phyloP scores from a whole-genome alignment of 2,329 filamentous ascomycete genomes.

The Pseudogymnoascus sp. region DNA sequence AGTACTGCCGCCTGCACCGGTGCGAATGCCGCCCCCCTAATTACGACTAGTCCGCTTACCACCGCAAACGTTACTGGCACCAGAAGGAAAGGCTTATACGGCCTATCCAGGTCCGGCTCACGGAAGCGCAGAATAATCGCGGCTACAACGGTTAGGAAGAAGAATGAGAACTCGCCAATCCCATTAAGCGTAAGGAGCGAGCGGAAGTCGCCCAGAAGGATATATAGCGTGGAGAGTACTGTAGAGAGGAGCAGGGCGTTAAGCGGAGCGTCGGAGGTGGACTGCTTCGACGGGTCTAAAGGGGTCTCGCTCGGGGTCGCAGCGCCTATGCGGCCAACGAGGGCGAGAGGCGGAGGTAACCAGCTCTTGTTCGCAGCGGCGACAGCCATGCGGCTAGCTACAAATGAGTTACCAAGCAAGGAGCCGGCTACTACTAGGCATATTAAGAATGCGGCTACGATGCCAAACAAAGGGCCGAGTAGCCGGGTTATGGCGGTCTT shows the following conservation, averaged over 20 bases:
- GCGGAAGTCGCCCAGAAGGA: constrained; percentile 53
- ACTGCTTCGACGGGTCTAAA: constrained; percentile 11
- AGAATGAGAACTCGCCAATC: constrained; percentile 54
- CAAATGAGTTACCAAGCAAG: constrained; percentile 55
- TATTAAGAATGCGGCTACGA: constrained; percentile 48
- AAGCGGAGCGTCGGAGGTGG: constrained; percentile 42
- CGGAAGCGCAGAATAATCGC: constrained; percentile 48
- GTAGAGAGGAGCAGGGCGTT: constrained; percentile 46
- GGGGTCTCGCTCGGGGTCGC: background rate
- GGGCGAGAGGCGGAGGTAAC: constrained; percentile 40
- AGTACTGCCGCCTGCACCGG: constrained; percentile 46
- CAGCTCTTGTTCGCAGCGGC: constrained; percentile 47
- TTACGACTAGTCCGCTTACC: constrained; percentile 53
- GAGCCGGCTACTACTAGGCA: constrained; percentile 56
- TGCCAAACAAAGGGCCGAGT: constrained; percentile 45
- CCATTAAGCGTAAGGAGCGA: constrained; percentile 54
- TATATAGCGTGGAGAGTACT: constrained; percentile 47
- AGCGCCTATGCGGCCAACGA: constrained; percentile 38
- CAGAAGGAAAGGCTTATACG: constrained; percentile 46
- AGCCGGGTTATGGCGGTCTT: constrained; percentile 50
- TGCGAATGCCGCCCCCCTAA: constrained; percentile 51
- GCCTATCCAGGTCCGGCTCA: constrained; percentile 46
- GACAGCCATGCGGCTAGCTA: constrained; percentile 53
- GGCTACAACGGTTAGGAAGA: constrained; percentile 54
- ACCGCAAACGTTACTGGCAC: constrained; percentile 47